phyloP scores from a whole-genome alignment of 176 grass and related monocot species.

The Carex scoparia region DNA sequence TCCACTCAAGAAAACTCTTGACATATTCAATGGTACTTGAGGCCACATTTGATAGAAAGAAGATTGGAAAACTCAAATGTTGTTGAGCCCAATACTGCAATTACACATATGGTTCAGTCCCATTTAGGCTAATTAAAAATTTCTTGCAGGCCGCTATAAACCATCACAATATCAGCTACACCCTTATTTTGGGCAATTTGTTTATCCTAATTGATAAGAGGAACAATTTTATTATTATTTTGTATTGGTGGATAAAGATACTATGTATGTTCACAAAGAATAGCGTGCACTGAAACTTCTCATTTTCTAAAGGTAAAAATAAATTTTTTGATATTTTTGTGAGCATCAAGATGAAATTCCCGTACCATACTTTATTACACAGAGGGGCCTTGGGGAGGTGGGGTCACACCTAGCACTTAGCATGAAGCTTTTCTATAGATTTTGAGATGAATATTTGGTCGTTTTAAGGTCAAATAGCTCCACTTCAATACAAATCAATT shows the following conservation, averaged over 20 bases:
- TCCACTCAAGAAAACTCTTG: slow-evolving; percentile 99
- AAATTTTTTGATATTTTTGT: slow-evolving; percentile 2
- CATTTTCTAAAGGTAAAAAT: neutral
- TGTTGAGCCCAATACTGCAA: slow-evolving; percentile 82
- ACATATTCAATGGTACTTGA: slow-evolving; percentile 88
- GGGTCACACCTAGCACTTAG: neutral
- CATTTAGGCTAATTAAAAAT: neutral
- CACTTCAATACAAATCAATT: neutral
- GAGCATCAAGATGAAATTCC: neutral
- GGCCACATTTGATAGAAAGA: slow-evolving; percentile 92
- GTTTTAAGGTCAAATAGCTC: neutral
- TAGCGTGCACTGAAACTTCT: neutral
- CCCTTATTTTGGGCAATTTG: neutral
- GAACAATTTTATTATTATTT: neutral
- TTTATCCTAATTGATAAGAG: neutral
- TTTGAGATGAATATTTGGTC: neutral
- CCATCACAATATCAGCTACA: neutral
- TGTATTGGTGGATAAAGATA: neutral
- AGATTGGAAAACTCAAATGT: slow-evolving; percentile 72
- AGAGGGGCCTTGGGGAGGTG: neutral
- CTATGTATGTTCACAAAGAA: neutral
- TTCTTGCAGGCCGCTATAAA: neutral
- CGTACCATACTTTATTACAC: neutral
- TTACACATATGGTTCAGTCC: slow-evolving; percentile 26
- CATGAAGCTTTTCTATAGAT: neutral